phyloP scores from a whole-genome alignment of 441 rosid species.

The Pelargonium myrrhifolium region DNA sequence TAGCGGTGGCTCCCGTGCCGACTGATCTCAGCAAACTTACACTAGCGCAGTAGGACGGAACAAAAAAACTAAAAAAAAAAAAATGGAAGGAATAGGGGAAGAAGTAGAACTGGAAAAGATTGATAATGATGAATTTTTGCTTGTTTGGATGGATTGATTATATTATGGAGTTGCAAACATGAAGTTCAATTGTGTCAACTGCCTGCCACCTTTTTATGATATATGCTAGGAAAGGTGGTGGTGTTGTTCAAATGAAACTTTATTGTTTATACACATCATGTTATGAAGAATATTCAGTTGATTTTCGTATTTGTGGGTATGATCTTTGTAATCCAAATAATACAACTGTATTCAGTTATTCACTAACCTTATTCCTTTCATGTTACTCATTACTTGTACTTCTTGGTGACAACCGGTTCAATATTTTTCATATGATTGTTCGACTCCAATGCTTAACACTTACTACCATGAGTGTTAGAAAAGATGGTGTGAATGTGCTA shows the following conservation, averaged over 20 bases:
- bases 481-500: too few species aligned
- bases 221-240: slow-evolving; percentile 16
- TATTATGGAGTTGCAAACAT: slow-evolving; percentile 20
- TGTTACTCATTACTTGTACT: too few species aligned
- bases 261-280: slow-evolving; percentile 22
- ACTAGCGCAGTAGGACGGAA: background rate
- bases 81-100: slow-evolving; percentile 14
- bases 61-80: too few species aligned
- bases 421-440: too few species aligned
- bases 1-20: slow-evolving; percentile 46
- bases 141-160: slow-evolving; percentile 19
- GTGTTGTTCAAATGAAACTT: slow-evolving; percentile 22
- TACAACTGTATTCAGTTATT: too few species aligned
- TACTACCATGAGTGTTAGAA: too few species aligned
- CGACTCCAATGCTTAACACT: too few species aligned
- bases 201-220: slow-evolving; percentile 1
- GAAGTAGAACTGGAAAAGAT: slow-evolving; percentile 20
- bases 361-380: too few species aligned
- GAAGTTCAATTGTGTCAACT: slow-evolving; percentile 19
- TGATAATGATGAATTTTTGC: slow-evolving; percentile 25
- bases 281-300: slow-evolving; percentile 20
- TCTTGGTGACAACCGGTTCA: too few species aligned
- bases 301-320: too few species aligned
- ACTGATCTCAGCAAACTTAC: slow-evolving; percentile 29
- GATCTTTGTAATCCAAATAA: too few species aligned